Base-by-base conservation (phyloP, 164 flowering plant species). In the Nymphaea thermarum region DNA sequence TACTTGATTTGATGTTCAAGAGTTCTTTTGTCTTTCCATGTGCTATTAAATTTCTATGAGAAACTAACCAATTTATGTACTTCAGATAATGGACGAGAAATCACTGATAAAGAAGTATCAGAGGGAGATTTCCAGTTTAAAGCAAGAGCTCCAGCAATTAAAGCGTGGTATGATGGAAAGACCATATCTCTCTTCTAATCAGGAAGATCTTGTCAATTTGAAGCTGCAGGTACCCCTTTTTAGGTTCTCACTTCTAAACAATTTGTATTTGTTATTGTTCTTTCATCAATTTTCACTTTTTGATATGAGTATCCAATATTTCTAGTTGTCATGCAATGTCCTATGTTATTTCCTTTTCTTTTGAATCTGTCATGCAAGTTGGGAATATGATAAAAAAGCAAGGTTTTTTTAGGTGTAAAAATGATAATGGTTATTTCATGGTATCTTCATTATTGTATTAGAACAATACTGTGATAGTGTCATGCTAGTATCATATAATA, bases 71-170 rank as follows among this genome's bases (percentile, higher is more conserved):
- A 51, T 63, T 12, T 45, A 45, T 45, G 53, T 45, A 45, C 55
- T 75, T 66, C 66, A 90, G 96, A 90, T 90, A 64, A 71, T 90
- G 78, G 96, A 90, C 77, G 93, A 90, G 81, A 90, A 90, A 72
- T 90, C 93, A 70, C 83, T 90, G n/a, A 90, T 90, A 14, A 90
- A 90, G 64, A 90, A 85, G 76, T 90, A 90, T 72, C 96, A 90
- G 76, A 81, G 71, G 72, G 96, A 90, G 71, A 90, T 90, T 78
- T 81, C 87, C 67, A 79, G 65, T 72, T 79, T 89, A 69, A 87
- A 84, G 68, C 79, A 83, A 76, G 96, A 89, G 77, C 87, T 89
- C 73, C 82, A 86, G 70, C 91, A 83, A 69, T 67, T 89, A 65
- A 86, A 81, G 83, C 78, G 73, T 62, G 88, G 93, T 18, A 81